phyloP scores from a whole-genome alignment of 768 basidiomycete species.

The Tylopilus rubrobrunneus region DNA sequence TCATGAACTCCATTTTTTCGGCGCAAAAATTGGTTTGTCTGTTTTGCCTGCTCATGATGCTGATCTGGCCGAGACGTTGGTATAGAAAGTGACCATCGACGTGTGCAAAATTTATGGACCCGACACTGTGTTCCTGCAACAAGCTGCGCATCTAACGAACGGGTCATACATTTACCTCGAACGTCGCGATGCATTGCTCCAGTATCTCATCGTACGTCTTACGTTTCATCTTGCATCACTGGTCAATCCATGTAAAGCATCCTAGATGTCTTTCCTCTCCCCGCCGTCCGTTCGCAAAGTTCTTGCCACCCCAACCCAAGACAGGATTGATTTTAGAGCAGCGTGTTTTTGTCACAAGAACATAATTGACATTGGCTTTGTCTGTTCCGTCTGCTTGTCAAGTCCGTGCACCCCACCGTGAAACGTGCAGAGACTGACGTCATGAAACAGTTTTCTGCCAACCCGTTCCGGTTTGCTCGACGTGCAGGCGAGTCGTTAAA shows the following conservation, averaged over 20 bases:
- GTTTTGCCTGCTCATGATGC: not conserved
- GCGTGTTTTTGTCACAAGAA: constrained; percentile 99
- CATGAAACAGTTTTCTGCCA: constrained; percentile 77
- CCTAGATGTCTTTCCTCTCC: constrained; percentile 80
- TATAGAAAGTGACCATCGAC: constrained; percentile 93
- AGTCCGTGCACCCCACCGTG: constrained; percentile 50
- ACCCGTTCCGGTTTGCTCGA: constrained; percentile 89
- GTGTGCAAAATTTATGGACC: constrained; percentile 88
- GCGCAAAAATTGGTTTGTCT: constrained; percentile 88
- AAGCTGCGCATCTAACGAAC: constrained; percentile 92
- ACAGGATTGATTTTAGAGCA: constrained; percentile 93
- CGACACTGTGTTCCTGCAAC: constrained; percentile 94
- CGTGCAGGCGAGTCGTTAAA: constrained; percentile 69
- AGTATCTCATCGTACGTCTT: constrained; percentile 72
- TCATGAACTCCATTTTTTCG: constrained; percentile 99
- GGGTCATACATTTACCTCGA: constrained; percentile 89
- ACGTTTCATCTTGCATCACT: not conserved
- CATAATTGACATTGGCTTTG: constrained; percentile 94
- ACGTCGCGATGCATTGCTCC: constrained; percentile 81
- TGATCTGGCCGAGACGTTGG: constrained; percentile 24
- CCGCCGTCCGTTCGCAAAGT: constrained; percentile 67
- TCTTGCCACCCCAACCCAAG: constrained; percentile 86
- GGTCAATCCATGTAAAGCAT: constrained; percentile 3
- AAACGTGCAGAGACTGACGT: constrained; percentile 6
- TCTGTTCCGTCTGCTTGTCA: constrained; percentile 97